Base-by-base conservation (phyloP, 1,284 basidiomycete genomes). In the Microbotryum intermedium region DNA sequence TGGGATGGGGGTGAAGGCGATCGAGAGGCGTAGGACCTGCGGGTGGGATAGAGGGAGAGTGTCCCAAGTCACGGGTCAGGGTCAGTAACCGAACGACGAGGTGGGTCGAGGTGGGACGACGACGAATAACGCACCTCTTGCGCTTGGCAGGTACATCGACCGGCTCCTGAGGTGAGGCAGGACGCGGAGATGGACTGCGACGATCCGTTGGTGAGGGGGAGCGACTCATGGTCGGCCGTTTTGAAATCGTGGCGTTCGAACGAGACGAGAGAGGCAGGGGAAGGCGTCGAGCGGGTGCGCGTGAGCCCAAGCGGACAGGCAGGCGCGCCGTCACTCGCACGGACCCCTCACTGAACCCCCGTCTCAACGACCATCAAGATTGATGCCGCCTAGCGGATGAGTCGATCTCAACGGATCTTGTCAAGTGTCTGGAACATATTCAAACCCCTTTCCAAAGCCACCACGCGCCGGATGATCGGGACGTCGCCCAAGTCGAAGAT, bases 1-100 rank as follows among this genome's bases (percentile, higher is more conserved):
- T 59, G 63, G 4, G 65, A 43, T 9, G 62, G 65, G 1, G 65
- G 65, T 2, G 65, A 62, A 7, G 66, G 66, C 0, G 57, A 60
- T 18, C 62, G 60, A 1, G 60, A 62, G 1, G 58, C 63, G 20
- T 55, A 50, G 1, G 66, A 60, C 46, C 66, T 67, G 51, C 20
- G 26, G 21, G 16, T 2, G n/a, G 3, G 18, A 9, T 16, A 34
- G 6, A 39, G 34, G 11, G 10, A 18, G 28, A 16, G 23, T 13
- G 13, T 3, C 3, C 11, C 21, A 28, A 10, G 53, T 16, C 6
- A 46, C 43, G 10, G 18, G 13, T 20, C 16, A 39, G 10, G 18
- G 13, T 20, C 16, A 39, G n/a, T 23, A 13, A 23, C 0, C 10
- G 50, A 5, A 8, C n/a, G 43, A 21, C 5, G 55, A 43, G 47